phyloP scores from a whole-genome alignment of 73 alveolate species.

The Uronychia binucleata region DNA sequence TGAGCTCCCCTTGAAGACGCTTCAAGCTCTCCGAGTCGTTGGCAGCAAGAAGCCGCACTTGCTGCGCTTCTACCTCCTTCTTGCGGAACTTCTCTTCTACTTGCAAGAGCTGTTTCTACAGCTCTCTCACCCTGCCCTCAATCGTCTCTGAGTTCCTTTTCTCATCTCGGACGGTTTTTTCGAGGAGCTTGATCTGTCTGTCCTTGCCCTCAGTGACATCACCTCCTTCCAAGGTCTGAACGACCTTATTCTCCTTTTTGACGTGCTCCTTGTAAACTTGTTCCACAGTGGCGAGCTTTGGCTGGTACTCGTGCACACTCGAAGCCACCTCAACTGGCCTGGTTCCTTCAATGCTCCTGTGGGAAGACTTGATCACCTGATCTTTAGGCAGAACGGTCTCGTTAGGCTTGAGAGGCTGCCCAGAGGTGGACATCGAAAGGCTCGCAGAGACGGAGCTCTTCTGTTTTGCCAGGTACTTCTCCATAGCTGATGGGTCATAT shows the following conservation, averaged over 20 bases:
- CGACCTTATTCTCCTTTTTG: constrained; percentile 23
- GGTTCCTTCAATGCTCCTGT: constrained; percentile 33
- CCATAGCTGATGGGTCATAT: constrained; percentile 41
- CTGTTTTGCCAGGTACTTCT: constrained; percentile 33
- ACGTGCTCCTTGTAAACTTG: constrained; percentile 9
- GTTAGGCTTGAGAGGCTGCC: not conserved
- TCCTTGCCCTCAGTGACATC: constrained; percentile 11
- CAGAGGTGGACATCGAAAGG: not conserved
- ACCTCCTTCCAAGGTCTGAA: constrained; percentile 30
- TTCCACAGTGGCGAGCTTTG: constrained; percentile 9
- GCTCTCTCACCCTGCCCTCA: constrained; percentile 14
- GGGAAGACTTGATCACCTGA: constrained; percentile 21
- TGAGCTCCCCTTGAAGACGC: constrained; percentile 38
- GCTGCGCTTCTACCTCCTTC: constrained; percentile 45
- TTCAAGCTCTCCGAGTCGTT: constrained; percentile 53
- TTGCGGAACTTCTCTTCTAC: constrained; percentile 30
- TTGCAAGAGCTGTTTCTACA: constrained; percentile 14
- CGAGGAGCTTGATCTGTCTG: not conserved
- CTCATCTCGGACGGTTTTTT: constrained; percentile 50
- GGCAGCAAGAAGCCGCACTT: constrained; percentile 13
- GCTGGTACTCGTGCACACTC: not conserved
- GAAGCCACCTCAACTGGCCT: not conserved
- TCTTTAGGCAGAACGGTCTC: constrained; percentile 1
- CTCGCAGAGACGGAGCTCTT: constrained; percentile 11
- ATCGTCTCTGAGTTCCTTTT: constrained; percentile 17